Conservation (phyloP, 176 grass and related monocot genomes). For the Pontederia paniculata region DNA sequence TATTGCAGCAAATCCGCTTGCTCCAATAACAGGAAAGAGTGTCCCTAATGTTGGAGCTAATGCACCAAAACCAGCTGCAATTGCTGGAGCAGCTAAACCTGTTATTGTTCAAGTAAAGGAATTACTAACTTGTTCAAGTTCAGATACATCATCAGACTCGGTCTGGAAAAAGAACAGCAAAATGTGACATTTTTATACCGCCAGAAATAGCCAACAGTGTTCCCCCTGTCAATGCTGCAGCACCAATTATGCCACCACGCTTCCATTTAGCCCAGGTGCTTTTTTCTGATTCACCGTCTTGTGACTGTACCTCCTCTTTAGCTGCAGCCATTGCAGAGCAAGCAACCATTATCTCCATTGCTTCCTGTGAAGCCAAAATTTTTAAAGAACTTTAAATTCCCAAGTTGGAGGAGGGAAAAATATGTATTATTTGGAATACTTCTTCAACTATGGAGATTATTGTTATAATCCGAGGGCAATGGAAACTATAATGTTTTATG, state of each 20-base stretch:
- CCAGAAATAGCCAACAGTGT: slow-evolving; percentile 86
- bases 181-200: slow-evolving; percentile 26
- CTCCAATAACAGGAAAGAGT: slow-evolving; percentile 72
- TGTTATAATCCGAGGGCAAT: too few relatives aligned
- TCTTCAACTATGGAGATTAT: too few relatives aligned
- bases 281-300: slow-evolving; percentile 32
- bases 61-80: slow-evolving; percentile 86
- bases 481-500: too few relatives aligned
- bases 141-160: not conserved
- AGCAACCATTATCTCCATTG: slow-evolving; percentile 97
- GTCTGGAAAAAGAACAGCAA: not conserved
- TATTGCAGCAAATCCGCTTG: slow-evolving; percentile 92
- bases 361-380: slow-evolving; percentile 59
- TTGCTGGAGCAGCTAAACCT: slow-evolving; percentile 97
- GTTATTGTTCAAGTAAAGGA: slow-evolving; percentile 5
- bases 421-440: too few relatives aligned
- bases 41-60: slow-evolving; percentile 70
- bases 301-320: slow-evolving; percentile 47
- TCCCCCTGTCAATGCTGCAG: slow-evolving; percentile 91
- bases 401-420: not conserved
- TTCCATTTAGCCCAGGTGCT: slow-evolving; percentile 78
- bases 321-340: slow-evolving; percentile 99
- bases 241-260: slow-evolving; percentile 80
- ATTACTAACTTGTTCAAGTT: not conserved
- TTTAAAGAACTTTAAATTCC: not conserved